A percentile compares a stretch with the other conserved stretches of the same genome.
Evolutionary conservation across 805 yeast genomes (phyloP).

Genomic region (Lipomyces kockii): DNA sequence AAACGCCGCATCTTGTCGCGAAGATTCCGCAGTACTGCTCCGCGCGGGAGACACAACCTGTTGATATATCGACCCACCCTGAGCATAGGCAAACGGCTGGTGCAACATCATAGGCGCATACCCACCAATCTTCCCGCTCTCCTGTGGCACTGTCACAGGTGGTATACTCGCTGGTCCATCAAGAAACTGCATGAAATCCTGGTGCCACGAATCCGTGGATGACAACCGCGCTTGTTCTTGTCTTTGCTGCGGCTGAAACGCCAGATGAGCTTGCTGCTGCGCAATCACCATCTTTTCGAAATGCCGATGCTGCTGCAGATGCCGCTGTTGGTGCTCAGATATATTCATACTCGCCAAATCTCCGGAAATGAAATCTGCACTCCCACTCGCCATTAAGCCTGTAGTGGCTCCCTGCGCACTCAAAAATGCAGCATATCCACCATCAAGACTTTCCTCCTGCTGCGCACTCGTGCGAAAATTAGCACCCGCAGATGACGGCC

Average conservation of each 20-base stretch:
- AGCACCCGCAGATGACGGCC: constrained; percentile 2
- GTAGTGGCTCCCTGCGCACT: not conserved
- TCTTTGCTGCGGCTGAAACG: constrained; percentile 8
- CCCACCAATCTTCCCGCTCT: not conserved
- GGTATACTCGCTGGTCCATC: constrained; percentile 10
- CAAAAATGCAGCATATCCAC: constrained; percentile 22
- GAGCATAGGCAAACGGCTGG: constrained; percentile 2
- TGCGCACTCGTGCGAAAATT: constrained; percentile 8
- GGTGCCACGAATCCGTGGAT: constrained; percentile 22
- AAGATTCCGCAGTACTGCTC: not conserved
- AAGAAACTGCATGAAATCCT: constrained; percentile 29
- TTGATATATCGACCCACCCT: not conserved
- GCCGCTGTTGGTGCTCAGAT: constrained; percentile 8
- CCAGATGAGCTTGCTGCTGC: not conserved
- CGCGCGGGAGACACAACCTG: not conserved
- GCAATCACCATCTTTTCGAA: constrained; percentile 4
- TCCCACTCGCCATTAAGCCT: not conserved
- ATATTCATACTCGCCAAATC: constrained; percentile 18
- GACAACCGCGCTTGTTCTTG: not conserved
- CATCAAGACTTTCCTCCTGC: constrained; percentile 13
- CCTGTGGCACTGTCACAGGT: not conserved
- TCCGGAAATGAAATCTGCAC: constrained; percentile 4
- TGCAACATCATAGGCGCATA: not conserved
- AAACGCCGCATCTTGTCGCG: constrained; percentile 13
- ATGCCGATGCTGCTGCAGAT: not conserved